Evolutionary conservation across 139 green algal species (phyloP).

Genomic region (Coelastrella sp.): DNA sequence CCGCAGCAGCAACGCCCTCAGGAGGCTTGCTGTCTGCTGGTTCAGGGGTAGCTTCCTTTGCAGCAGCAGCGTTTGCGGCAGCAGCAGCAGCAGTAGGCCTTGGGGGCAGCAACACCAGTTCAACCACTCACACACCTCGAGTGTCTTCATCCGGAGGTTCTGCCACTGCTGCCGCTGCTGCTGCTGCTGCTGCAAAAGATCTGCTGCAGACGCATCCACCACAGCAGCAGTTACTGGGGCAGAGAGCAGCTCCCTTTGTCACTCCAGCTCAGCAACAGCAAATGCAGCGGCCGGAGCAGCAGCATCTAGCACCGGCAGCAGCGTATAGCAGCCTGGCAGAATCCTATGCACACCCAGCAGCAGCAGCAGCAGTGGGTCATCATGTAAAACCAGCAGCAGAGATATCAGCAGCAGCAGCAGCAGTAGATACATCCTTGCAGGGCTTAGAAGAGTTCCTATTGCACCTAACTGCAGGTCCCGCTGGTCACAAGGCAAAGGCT

Average conservation of each 20-base stretch:
- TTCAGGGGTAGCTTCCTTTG: constrained; percentile 4
- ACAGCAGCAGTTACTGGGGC: constrained; percentile 28
- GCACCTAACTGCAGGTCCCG: background rate
- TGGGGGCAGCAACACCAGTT: constrained; percentile 10
- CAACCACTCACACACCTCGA: background rate
- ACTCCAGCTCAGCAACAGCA: constrained; percentile 28
- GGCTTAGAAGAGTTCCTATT: constrained; percentile 1
- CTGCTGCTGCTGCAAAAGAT: constrained; percentile 13
- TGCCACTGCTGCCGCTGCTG: background rate
- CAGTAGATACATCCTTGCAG: constrained; percentile 4
- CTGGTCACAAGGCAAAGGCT: constrained; percentile 10
- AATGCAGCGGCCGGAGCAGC: constrained; percentile 7
- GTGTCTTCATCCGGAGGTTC: background rate
- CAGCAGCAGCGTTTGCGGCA: constrained; percentile 29
- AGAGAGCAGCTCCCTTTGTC: background rate
- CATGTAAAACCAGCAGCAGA: background rate
- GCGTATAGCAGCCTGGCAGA: constrained; percentile 17
- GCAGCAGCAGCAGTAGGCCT: constrained; percentile 17
- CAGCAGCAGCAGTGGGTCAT: background rate
- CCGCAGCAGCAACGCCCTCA: constrained; percentile 11
- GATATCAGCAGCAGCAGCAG: constrained; percentile 24
- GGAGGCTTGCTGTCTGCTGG: background rate
- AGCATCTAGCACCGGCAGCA: constrained; percentile 25
- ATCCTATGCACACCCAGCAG: background rate
- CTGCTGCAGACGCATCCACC: background rate